Conservation (phyloP, 2,329 filamentous ascomycete genomes). For the Pseudogymnoascus sp. region DNA sequence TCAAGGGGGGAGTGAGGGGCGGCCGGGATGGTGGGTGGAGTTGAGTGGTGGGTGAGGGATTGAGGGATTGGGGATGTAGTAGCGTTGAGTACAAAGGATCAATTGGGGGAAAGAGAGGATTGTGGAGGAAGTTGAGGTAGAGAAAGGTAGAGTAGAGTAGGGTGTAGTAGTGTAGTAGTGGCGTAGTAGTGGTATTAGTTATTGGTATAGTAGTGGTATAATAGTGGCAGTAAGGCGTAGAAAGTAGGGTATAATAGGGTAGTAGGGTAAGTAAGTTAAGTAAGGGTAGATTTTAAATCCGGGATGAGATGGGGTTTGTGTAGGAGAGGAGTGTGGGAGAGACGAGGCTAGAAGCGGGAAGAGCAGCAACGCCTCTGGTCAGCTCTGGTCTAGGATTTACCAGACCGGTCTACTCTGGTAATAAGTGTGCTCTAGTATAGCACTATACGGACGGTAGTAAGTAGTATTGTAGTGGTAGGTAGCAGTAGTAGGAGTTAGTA, state of each 20-base stretch:
- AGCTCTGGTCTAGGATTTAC: neutral
- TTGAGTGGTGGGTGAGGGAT: neutral
- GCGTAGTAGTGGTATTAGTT: neutral
- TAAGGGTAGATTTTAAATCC: neutral
- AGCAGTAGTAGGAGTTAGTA: neutral
- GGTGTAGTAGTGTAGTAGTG: neutral
- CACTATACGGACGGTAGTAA: neutral
- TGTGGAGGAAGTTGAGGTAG: neutral
- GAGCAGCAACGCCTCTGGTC: neutral
- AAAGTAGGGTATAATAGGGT: neutral
- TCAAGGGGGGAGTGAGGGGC: neutral
- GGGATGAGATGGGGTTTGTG: neutral
- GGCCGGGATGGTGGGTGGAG: neutral
- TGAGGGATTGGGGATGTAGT: neutral
- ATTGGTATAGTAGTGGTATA: neutral
- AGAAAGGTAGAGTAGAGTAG: neutral
- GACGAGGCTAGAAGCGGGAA: neutral
- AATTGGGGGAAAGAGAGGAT: neutral
- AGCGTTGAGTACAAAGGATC: neutral
- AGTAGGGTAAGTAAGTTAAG: neutral
- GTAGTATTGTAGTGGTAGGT: too few species aligned
- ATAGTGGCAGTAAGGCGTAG: neutral
- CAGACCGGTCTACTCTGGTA: neutral
- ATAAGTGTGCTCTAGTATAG: neutral
- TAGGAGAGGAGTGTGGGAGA: neutral